These are phyloP conservation scores for Graphiopsis chlorocephala DNA, from an alignment of 2,329 filamentous ascomycete genomes.

Conservation along the genomic window DNA sequence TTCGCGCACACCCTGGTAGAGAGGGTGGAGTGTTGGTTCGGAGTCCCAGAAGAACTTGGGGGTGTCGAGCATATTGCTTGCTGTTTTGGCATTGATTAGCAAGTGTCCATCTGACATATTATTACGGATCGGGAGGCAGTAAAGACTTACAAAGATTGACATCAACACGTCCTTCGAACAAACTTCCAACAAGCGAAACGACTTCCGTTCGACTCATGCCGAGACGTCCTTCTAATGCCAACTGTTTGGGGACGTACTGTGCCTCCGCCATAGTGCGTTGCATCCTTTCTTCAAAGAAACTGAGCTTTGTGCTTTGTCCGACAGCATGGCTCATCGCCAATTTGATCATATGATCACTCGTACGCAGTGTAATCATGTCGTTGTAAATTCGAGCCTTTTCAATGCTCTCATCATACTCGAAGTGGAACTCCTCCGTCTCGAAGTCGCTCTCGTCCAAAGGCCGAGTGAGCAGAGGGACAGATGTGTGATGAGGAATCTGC, in stretches of 20 bases:
- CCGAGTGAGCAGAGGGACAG: conserved; percentile 68
- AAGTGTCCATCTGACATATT: neutral
- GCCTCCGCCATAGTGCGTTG: conserved; percentile 88
- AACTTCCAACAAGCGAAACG: conserved; percentile 80
- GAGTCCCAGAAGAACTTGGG: conserved; percentile 99
- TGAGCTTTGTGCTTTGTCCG: conserved; percentile 93
- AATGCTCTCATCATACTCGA: conserved; percentile 87
- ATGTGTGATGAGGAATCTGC: conserved; percentile 27
- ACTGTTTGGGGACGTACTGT: conserved; percentile 82
- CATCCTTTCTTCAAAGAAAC: conserved; percentile 96
- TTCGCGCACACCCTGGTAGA: conserved; percentile 91
- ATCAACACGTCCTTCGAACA: conserved; percentile 93
- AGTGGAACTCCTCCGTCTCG: conserved; percentile 97
- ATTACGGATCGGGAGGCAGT: neutral
- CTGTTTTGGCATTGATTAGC: conserved; percentile 44
- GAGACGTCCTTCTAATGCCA: conserved; percentile 84
- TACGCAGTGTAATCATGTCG: conserved; percentile 97
- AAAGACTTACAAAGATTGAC: conserved; percentile 83
- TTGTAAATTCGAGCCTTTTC: conserved; percentile 92
- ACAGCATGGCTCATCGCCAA: conserved; percentile 96
- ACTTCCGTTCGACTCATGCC: conserved; percentile 92
- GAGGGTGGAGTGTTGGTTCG: conserved; percentile 88
- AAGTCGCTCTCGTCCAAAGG: conserved; percentile 86
- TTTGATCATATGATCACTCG: conserved; percentile 98
- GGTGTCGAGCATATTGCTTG: conserved; percentile 91